phyloP scores from a whole-genome alignment of 73 alveolate genomes.

The Paramecium pentaurelia region DNA sequence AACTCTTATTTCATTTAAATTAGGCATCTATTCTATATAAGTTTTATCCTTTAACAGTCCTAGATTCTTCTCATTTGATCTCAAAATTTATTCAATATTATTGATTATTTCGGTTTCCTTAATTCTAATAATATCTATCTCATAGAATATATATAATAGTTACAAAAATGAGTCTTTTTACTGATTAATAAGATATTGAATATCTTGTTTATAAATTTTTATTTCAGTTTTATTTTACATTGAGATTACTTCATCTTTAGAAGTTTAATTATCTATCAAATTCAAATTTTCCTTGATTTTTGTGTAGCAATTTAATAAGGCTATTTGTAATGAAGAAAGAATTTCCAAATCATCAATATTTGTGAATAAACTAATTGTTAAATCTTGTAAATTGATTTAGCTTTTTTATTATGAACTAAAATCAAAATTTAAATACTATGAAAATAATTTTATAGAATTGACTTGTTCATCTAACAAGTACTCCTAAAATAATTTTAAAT shows the following conservation, averaged over 20 bases:
- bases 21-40: no score
- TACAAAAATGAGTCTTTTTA: background rate
- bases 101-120: background rate
- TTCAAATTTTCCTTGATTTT: background rate
- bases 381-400: background rate
- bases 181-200: background rate
- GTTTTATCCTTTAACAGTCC: no score
- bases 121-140: background rate
- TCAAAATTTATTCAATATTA: no score
- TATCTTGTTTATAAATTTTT: background rate
- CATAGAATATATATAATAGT: background rate
- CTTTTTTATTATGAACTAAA: background rate
- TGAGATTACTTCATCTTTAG: no score
- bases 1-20: no score
- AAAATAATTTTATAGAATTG: background rate
- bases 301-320: background rate
- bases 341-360: background rate
- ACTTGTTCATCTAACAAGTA: background rate
- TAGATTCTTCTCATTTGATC: no score
- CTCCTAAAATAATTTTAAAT: background rate
- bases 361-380: background rate
- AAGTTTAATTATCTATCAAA: background rate
- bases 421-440: background rate
- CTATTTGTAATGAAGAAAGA: background rate
- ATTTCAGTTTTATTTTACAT: background rate